Evolutionary conservation across 176 grass and related monocot genomes (phyloP).

Genomic region (maize (Zea mays)): Zm-B73-REFERENCE-NAM-5.0 NC_050097.1:104341501-104342000

Average conservation of each 20-base stretch:
- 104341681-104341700: not conserved
- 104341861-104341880: too few relatives aligned
- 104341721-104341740: not conserved
- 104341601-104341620: too few relatives aligned
- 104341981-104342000: constrained; percentile 76
- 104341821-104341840: too few relatives aligned
- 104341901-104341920: too few relatives aligned
- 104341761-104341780: not conserved
- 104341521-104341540: constrained; percentile 48
- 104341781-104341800: not conserved
- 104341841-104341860: too few relatives aligned
- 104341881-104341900: too few relatives aligned
- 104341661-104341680: not conserved
- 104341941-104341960: constrained; percentile 57
- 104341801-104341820: too few relatives aligned
- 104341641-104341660: not conserved
- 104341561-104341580: constrained; percentile 43
- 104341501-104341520: constrained; percentile 85
- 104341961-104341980: constrained; percentile 66
- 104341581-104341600: too few relatives aligned
- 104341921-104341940: too few relatives aligned
- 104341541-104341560: constrained; percentile 72
- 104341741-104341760: not conserved
- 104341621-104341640: too few relatives aligned
- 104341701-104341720: not conserved